A percentile compares a stretch with the other conserved stretches of the same genome.
Conservation (phyloP, 2,329 filamentous ascomycete species). For the Didymellaceae sp. region DNA sequence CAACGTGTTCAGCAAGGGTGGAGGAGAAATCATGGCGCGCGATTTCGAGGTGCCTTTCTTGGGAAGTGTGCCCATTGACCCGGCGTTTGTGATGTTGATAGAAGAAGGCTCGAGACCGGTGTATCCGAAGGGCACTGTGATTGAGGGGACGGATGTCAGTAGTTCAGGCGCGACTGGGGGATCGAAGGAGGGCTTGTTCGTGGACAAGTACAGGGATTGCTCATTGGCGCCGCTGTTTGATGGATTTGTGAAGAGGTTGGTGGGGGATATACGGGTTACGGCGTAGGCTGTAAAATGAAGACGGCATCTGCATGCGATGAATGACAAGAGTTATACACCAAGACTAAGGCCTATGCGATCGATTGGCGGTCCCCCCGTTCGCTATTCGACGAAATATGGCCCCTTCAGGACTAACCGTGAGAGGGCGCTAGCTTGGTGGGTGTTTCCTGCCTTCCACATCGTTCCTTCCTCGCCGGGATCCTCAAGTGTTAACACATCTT, state of each 20-base stretch:
- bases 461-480: no score
- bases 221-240: conserved; percentile 73
- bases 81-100: conserved; percentile 85
- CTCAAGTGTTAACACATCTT: no score
- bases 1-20: conserved; percentile 90
- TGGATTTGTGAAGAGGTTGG: conserved; percentile 64
- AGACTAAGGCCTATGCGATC: background rate
- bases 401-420: no score
- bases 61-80: conserved; percentile 88
- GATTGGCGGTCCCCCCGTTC: no score
- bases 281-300: background rate
- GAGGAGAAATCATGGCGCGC: conserved; percentile 84
- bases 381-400: no score
- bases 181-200: conserved; percentile 55
- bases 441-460: no score
- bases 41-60: conserved; percentile 86
- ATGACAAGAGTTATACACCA: background rate
- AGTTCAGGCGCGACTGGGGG: conserved; percentile 30
- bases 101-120: conserved; percentile 73
- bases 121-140: conserved; percentile 71
- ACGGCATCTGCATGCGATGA: conserved; percentile 7
- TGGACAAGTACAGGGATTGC: conserved; percentile 75
- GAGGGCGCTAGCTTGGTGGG: background rate
- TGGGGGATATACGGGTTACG: conserved; percentile 41
- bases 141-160: conserved; percentile 42